A percentile compares a stretch with the other conserved stretches of the same genome.
Evolutionary conservation across 106 monocot genomes (phyloP).

Genomic region (Dendrobium huoshanense): DNA sequence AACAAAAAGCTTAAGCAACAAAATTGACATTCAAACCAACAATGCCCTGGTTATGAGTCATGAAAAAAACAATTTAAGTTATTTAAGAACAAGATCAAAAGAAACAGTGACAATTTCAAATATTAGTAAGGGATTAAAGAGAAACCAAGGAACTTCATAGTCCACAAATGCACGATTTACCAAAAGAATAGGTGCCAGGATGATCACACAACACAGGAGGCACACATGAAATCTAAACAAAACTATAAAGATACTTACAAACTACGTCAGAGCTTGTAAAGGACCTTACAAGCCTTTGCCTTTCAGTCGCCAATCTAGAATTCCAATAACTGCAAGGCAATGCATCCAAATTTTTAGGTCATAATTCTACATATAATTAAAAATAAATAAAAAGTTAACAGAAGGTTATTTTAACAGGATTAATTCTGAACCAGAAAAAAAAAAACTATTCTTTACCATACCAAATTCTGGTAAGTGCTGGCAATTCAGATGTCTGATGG

Average conservation of each 20-base stretch:
- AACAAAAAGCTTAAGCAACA: neutral
- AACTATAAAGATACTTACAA: slow-evolving; percentile 37
- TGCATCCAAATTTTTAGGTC: neutral
- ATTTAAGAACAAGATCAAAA: slow-evolving; percentile 1
- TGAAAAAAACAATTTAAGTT: neutral
- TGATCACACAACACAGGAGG: neutral
- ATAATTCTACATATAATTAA: neutral
- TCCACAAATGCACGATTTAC: neutral
- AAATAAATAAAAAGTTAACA: neutral
- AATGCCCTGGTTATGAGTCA: neutral
- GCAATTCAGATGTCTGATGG: neutral
- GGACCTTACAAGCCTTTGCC: slow-evolving; percentile 63
- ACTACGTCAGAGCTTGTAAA: slow-evolving; percentile 72
- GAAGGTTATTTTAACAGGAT: neutral
- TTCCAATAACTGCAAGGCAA: slow-evolving; percentile 80
- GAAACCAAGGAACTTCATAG: neutral
- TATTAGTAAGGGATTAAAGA: neutral
- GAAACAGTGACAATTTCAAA: neutral
- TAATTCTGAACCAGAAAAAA: neutral
- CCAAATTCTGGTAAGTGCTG: neutral
- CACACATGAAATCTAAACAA: slow-evolving; percentile 5
- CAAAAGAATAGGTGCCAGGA: neutral
- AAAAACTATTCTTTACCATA: neutral
- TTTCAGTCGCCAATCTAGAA: slow-evolving; percentile 84
- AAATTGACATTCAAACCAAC: neutral